Evolutionary conservation across 306 rosid genomes (phyloP).

Genomic region (Vigna angularis): DNA sequence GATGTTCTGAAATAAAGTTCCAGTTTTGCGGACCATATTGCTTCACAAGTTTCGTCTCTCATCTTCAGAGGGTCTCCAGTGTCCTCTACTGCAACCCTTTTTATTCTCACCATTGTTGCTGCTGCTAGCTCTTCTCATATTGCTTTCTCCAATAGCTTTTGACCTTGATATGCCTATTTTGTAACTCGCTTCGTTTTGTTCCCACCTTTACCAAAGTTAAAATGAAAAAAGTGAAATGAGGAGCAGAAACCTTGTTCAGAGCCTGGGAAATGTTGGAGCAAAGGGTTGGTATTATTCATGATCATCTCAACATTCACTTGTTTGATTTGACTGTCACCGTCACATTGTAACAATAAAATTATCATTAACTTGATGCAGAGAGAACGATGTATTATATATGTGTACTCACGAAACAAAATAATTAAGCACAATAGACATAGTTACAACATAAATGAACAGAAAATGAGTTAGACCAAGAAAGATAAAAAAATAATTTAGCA

Average conservation of each 20-base stretch:
- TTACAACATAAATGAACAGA: neutral
- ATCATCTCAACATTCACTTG: too few relatives aligned
- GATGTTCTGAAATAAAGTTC: constrained; percentile 68
- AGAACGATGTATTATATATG: neutral
- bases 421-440: neutral
- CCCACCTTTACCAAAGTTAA: too few relatives aligned
- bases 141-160: too few relatives aligned
- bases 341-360: neutral
- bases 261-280: too few relatives aligned
- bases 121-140: constrained; percentile 47
- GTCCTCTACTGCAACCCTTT: constrained; percentile 60
- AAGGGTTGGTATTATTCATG: too few relatives aligned
- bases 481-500: neutral
- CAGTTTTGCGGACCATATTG: constrained; percentile 68
- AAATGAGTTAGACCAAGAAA: neutral
- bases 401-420: neutral
- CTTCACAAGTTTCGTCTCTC: constrained; percentile 55
- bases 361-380: too few relatives aligned
- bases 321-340: neutral
- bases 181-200: too few relatives aligned
- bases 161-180: too few relatives aligned
- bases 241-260: too few relatives aligned
- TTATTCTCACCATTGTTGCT: constrained; percentile 32
- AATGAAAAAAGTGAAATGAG: too few relatives aligned
- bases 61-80: constrained; percentile 70